Percentiles rank a stretch among this genome's conserved stretches.
Evolutionary conservation across 2,329 filamentous ascomycete species (phyloP).

Genomic region (Colletotrichum sojae): DNA sequence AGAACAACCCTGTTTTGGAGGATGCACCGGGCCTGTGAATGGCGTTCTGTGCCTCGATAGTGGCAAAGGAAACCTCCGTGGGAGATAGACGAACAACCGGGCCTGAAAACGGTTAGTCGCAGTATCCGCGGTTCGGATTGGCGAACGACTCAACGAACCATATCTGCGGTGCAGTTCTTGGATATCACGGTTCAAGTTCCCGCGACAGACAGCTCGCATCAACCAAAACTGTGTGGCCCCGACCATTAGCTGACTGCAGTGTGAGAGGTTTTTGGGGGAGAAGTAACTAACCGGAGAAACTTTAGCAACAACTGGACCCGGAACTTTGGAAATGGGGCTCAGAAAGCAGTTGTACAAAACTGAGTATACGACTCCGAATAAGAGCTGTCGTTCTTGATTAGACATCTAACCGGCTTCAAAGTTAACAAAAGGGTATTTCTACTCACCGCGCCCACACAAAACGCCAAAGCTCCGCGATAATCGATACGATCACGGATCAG

Average conservation of each 20-base stretch:
- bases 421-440: rapidly evolving
- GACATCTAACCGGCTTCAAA: not conserved
- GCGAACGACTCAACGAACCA: not conserved
- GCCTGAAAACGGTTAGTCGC: not conserved
- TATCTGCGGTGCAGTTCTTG: constrained; percentile 7
- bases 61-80: constrained; percentile 21
- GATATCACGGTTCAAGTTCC: not conserved
- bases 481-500: not conserved
- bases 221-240: constrained; percentile 8
- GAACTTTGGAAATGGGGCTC: not conserved
- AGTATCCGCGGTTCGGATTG: too few relatives aligned
- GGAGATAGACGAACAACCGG: constrained; percentile 24
- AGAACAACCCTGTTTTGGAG: not conserved
- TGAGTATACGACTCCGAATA: constrained; percentile 4
- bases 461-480: not conserved
- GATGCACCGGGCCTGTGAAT: constrained; percentile 14
- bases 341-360: not conserved
- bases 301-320: constrained; percentile 6
- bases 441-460: constrained; percentile 4
- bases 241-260: not conserved
- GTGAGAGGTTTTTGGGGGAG: too few relatives aligned
- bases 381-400: not conserved
- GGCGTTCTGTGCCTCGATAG: constrained; percentile 7
- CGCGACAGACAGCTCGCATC: not conserved
- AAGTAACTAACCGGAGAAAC: constrained; percentile 4